phyloP scores from a whole-genome alignment of 192 early-diverging fungal species.

The Radiomyces spectabilis region DNA sequence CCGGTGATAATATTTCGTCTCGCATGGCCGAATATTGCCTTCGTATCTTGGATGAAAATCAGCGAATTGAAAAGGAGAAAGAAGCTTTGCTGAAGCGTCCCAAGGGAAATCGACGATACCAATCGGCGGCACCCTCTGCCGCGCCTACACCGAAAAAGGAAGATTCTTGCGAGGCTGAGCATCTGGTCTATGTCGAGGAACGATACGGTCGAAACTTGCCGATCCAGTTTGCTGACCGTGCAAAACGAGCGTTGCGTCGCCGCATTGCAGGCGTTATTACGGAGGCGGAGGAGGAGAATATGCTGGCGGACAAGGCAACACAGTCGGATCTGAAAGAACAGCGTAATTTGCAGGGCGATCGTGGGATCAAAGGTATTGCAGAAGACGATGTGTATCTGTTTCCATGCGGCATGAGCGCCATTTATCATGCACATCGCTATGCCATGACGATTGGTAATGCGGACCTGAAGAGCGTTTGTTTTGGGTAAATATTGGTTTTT shows the following conservation, averaged over 20 bases:
- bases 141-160: too few species aligned
- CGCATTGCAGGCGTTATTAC: conserved; percentile 78
- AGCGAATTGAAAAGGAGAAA: too few species aligned
- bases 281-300: conserved; percentile 19
- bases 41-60: conserved; percentile 57
- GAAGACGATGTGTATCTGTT: conserved; percentile 84
- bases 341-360: conserved; percentile 28
- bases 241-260: conserved; percentile 65
- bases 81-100: too few species aligned
- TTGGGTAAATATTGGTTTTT: conserved; percentile 52
- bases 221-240: conserved; percentile 56
- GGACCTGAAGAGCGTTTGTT: conserved; percentile 73
- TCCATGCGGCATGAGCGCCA: conserved; percentile 89
- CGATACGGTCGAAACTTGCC: conserved; percentile 89
- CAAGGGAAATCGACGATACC: too few species aligned
- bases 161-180: conserved; percentile 38
- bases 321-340: conserved; percentile 35
- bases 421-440: conserved; percentile 78
- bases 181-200: conserved; percentile 78
- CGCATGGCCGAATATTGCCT: conserved; percentile 83
- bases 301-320: conserved; percentile 10
- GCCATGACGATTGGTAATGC: conserved; percentile 39
- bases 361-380: conserved; percentile 48
- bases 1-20: conserved; percentile 83
- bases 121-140: too few species aligned